These are phyloP conservation scores for Neonectria sp. DNA, from an alignment of 2,329 filamentous ascomycete genomes.

Conservation along the genomic window DNA sequence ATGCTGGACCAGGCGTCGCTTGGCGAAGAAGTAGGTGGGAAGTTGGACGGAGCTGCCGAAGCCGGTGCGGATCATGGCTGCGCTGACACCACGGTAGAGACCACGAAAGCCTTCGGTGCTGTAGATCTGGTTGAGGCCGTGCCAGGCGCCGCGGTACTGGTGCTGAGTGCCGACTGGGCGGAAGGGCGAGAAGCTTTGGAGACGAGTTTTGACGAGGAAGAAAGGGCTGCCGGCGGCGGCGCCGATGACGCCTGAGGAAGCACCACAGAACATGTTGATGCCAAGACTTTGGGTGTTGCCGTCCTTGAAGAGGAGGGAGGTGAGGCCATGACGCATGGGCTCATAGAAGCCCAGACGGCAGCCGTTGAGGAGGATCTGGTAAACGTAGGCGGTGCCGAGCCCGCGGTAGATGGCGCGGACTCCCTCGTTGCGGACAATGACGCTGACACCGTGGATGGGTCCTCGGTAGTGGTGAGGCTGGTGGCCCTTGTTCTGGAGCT, in stretches of 20 bases:
- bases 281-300: constrained; percentile 84
- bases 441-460: constrained; percentile 89
- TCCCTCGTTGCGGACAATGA: constrained; percentile 94
- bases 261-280: constrained; percentile 95
- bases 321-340: constrained; percentile 83
- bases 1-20: constrained; percentile 86
- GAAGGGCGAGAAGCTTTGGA: constrained; percentile 95
- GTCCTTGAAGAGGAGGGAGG: constrained; percentile 80
- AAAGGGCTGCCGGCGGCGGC: constrained; percentile 96
- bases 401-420: constrained; percentile 88
- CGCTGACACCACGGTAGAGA: constrained; percentile 90
- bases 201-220: constrained; percentile 96
- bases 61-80: constrained; percentile 95
- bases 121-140: constrained; percentile 88
- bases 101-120: constrained; percentile 82
- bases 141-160: constrained; percentile 86
- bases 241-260: constrained; percentile 89
- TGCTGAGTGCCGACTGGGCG: constrained; percentile 98
- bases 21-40: constrained; percentile 98
- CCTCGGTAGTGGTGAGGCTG: constrained; percentile 92
- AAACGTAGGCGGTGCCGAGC: constrained; percentile 92
- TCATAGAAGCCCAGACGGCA: constrained; percentile 98
- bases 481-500: constrained; percentile 88
- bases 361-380: constrained; percentile 96
- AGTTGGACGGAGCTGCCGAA: constrained; percentile 97